Evolutionary conservation across 2,329 filamentous ascomycete genomes (phyloP).

Genomic region (Cladophialophora bantiana): DNA sequence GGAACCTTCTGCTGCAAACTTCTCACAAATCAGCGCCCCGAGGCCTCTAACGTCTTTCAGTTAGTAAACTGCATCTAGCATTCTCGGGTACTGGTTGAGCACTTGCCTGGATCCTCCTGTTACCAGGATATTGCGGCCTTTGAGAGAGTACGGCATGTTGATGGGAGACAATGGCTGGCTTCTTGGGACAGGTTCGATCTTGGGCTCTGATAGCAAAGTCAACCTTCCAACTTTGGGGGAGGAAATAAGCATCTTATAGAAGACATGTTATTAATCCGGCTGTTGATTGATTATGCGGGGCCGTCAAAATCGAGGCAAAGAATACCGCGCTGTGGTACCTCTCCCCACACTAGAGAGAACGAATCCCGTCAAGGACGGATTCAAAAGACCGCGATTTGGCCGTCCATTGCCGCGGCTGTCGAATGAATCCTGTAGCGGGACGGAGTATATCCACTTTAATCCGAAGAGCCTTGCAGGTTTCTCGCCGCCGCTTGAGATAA

Average conservation of each 20-base stretch:
- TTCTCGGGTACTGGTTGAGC: not conserved
- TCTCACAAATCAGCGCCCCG: conserved; percentile 70
- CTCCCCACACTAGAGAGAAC: not conserved
- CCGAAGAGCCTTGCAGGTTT: not conserved
- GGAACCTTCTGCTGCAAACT: conserved; percentile 72
- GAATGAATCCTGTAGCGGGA: not conserved
- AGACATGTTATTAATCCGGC: conserved; percentile 6
- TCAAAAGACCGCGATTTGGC: conserved; percentile 8
- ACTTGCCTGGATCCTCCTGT: conserved; percentile 69
- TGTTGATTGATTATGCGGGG: conserved; percentile 8
- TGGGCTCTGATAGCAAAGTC: not conserved
- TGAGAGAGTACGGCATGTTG: conserved; percentile 68
- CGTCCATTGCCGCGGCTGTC: conserved; percentile 15
- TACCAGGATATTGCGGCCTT: conserved; percentile 67
- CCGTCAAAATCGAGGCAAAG: not conserved
- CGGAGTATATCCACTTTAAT: not conserved
- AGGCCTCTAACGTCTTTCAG: conserved; percentile 64
- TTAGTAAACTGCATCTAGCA: not conserved
- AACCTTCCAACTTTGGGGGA: not conserved
- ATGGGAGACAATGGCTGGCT: not conserved
- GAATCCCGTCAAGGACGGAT: too few relatives aligned
- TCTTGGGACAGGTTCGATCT: not conserved
- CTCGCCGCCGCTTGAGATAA: not conserved
- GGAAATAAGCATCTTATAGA: not conserved
- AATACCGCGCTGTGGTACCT: not conserved